Evolutionary conservation across 2,329 filamentous ascomycete genomes (phyloP).

Genomic region (Colletotrichum gigasporum): DNA sequence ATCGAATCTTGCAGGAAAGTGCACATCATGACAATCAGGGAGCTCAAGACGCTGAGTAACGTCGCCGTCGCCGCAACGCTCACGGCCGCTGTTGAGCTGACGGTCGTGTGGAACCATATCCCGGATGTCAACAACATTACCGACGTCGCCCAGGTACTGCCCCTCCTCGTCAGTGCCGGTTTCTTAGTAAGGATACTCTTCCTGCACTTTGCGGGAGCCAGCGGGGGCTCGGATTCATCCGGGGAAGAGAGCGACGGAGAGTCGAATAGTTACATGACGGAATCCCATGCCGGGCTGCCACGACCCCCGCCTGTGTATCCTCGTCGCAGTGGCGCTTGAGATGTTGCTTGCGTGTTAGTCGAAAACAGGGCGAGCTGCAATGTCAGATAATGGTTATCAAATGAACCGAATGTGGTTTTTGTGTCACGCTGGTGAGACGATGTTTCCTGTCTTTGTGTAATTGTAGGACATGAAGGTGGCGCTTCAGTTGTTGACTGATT

Average conservation of each 20-base stretch:
- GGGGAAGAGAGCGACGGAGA: slow-evolving; percentile 15
- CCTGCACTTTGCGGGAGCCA: slow-evolving; percentile 33
- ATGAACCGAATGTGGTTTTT: no score
- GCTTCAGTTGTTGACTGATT: no score
- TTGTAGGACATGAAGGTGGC: no score
- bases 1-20: background rate
- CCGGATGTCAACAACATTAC: slow-evolving; percentile 36
- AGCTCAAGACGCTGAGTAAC: slow-evolving; percentile 39
- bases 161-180: slow-evolving; percentile 42
- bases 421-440: no score
- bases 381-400: no score
- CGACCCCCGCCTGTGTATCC: slow-evolving; percentile 21
- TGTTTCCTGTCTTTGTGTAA: no score
- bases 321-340: background rate
- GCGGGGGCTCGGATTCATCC: slow-evolving; percentile 18
- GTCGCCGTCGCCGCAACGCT: slow-evolving; percentile 34
- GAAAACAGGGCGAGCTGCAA: no score
- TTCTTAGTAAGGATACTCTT: slow-evolving; percentile 39
- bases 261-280: slow-evolving; percentile 17
- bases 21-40: slow-evolving; percentile 36
- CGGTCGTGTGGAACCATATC: slow-evolving; percentile 45
- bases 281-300: slow-evolving; percentile 13
- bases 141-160: slow-evolving; percentile 42
- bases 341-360: background rate
- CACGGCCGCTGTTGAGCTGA: slow-evolving; percentile 42